phyloP scores from a whole-genome alignment of 2,329 filamentous ascomycete genomes.

The Sporothrix protearum region DNA sequence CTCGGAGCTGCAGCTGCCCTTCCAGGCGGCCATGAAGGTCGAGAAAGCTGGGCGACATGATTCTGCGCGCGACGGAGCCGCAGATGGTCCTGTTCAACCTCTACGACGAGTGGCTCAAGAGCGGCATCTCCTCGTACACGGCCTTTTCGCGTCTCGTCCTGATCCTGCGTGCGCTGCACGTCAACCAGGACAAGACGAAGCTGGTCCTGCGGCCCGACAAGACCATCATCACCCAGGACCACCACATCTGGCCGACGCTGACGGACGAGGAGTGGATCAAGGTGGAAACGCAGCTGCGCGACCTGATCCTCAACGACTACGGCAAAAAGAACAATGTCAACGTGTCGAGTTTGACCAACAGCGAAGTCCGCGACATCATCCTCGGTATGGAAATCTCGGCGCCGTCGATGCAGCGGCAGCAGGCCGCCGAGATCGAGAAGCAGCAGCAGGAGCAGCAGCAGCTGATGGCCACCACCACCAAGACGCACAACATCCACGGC shows the following conservation, averaged over 20 bases:
- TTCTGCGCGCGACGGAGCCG: slow-evolving; percentile 93
- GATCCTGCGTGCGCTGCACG: slow-evolving; percentile 89
- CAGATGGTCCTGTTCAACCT: slow-evolving; percentile 99
- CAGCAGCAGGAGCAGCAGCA: slow-evolving; percentile 97
- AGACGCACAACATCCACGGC: slow-evolving; percentile 94
- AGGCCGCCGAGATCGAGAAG: slow-evolving; percentile 98
- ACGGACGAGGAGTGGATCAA: slow-evolving; percentile 98
- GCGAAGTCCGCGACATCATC: slow-evolving; percentile 97
- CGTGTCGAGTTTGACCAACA: slow-evolving; percentile 90
- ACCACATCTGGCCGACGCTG: slow-evolving; percentile 96
- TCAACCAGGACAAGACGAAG: slow-evolving; percentile 98
- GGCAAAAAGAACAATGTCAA: slow-evolving; percentile 99
- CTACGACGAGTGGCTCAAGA: slow-evolving; percentile 98
- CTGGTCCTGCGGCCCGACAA: slow-evolving; percentile 92
- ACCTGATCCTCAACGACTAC: slow-evolving; percentile 96
- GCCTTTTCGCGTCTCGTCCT: slow-evolving; percentile 93
- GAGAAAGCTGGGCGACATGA: slow-evolving; percentile 99
- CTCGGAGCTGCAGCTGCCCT: slow-evolving; percentile 92
- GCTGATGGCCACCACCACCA: slow-evolving; percentile 93
- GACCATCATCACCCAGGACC: slow-evolving; percentile 95
- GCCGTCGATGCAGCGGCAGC: slow-evolving; percentile 95
- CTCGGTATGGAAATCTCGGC: slow-evolving; percentile 99
- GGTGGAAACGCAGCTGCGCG: slow-evolving; percentile 93
- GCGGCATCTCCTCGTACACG: slow-evolving; percentile 88
- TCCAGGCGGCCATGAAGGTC: slow-evolving; percentile 99